Evolutionary conservation across 495 filamentous ascomycete genomes (phyloP).

Genomic region (Aspergillus carlsbadensis): DNA sequence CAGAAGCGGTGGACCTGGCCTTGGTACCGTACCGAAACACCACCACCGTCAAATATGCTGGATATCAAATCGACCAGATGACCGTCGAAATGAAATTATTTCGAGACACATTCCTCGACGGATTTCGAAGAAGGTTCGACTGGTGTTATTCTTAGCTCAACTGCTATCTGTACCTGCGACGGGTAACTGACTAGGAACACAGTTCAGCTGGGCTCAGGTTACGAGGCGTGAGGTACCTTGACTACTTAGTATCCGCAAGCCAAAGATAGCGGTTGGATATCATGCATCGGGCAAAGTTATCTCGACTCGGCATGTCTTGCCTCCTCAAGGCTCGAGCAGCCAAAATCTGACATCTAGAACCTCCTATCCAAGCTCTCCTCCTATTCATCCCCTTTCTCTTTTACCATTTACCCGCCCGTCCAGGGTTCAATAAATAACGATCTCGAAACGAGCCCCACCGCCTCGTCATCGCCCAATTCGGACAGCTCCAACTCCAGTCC

Average conservation of each 20-base stretch:
- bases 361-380: not conserved
- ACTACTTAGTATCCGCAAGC: too few relatives aligned
- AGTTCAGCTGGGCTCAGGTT: too few relatives aligned
- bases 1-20: too few relatives aligned
- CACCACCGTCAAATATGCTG: not conserved
- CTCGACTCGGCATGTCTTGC: not conserved
- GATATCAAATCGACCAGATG: not conserved
- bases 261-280: not conserved
- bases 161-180: not conserved
- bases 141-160: not conserved
- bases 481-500: not conserved
- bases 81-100: not conserved
- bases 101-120: conserved; percentile 1
- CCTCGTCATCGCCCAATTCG: conserved; percentile 6
- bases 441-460: conserved; percentile 6
- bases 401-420: not conserved
- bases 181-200: not conserved
- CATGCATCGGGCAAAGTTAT: not conserved
- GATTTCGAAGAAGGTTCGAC: not conserved
- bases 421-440: conserved; percentile 9
- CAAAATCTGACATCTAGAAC: not conserved
- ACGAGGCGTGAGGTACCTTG: too few relatives aligned
- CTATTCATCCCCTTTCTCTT: not conserved
- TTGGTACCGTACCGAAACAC: not conserved
- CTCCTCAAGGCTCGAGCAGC: too few relatives aligned